These are phyloP conservation scores for Gloeophyllum trabeum DNA, from an alignment of 768 basidiomycete genomes.

Conservation along the genomic window DNA sequence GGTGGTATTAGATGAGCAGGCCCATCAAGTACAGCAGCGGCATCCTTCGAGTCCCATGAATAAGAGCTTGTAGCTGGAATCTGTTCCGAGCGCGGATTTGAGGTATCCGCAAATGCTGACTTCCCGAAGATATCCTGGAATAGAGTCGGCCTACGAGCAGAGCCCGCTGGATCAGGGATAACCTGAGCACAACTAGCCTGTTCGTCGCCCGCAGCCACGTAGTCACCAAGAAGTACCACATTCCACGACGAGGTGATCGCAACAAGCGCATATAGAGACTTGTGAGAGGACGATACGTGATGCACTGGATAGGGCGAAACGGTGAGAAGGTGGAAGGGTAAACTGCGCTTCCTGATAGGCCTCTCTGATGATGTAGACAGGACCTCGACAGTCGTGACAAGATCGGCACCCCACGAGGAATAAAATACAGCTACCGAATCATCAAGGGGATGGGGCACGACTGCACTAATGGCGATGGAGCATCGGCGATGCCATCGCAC, in stretches of 20 bases:
- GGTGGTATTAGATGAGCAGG: constrained; percentile 75
- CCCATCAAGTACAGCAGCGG: constrained; percentile 42
- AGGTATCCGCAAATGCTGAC: constrained; percentile 42
- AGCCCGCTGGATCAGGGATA: constrained; percentile 17
- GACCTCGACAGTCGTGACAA: constrained; percentile 29
- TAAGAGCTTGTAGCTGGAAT: constrained; percentile 12
- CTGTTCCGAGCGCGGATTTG: constrained; percentile 10
- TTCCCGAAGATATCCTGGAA: constrained; percentile 90
- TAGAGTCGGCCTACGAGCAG: constrained; percentile 38
- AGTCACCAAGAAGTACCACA: constrained; percentile 60
- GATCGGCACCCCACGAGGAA: constrained; percentile 13
- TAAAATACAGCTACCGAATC: constrained; percentile 53
- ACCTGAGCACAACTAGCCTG: constrained; percentile 30
- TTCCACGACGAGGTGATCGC: constrained; percentile 61
- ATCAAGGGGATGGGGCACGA: constrained; percentile 45
- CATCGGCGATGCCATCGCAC: constrained; percentile 40
- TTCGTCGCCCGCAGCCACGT: constrained; percentile 26
- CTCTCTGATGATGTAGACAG: constrained; percentile 34
- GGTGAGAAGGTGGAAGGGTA: constrained; percentile 59
- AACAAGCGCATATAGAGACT: constrained; percentile 41
- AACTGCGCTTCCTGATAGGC: constrained; percentile 27
- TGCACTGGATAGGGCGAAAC: constrained; percentile 26
- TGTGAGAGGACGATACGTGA: constrained; percentile 14
- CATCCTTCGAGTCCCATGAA: constrained; percentile 29
- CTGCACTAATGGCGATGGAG: constrained; percentile 22